phyloP scores from a whole-genome alignment of 2,329 filamentous ascomycete genomes.

The Pleoardoris graminearum region DNA sequence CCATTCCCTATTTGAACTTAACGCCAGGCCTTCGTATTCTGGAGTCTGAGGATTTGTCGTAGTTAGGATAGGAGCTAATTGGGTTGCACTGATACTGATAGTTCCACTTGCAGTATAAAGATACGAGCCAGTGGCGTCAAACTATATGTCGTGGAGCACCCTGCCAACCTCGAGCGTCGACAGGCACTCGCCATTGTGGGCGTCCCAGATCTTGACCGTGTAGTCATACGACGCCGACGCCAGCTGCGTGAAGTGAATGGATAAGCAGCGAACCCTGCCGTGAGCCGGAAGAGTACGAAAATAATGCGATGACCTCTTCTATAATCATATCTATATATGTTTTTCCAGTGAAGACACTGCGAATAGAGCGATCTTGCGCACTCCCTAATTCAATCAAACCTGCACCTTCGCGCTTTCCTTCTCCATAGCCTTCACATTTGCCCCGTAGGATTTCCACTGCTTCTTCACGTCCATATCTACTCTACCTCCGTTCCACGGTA shows the following conservation, averaged over 20 bases:
- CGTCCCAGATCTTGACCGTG: neutral
- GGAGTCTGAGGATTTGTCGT: neutral
- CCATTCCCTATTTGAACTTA: neutral
- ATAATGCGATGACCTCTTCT: no score
- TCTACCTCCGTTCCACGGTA: slow-evolving; percentile 1
- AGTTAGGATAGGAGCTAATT: neutral
- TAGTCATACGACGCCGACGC: neutral
- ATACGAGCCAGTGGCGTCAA: neutral
- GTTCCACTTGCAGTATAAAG: neutral
- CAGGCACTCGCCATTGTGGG: neutral
- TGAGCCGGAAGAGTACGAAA: no score
- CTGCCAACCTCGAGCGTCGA: neutral
- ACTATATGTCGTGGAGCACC: neutral
- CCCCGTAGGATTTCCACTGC: slow-evolving; percentile 15
- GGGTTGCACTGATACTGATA: neutral
- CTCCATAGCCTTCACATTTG: slow-evolving; percentile 6
- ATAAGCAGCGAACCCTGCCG: no score
- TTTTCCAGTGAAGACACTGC: no score
- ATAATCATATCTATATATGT: no score
- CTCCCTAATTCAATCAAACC: no score
- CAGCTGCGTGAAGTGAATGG: neutral
- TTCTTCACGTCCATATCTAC: slow-evolving; percentile 14
- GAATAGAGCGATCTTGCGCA: no score
- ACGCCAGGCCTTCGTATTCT: neutral
- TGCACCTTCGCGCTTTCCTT: no score